A percentile compares a stretch with the other conserved stretches of the same genome.
Conservation (phyloP, 352 stramenopile species). For the Elongisporangium anandrum region DNA sequence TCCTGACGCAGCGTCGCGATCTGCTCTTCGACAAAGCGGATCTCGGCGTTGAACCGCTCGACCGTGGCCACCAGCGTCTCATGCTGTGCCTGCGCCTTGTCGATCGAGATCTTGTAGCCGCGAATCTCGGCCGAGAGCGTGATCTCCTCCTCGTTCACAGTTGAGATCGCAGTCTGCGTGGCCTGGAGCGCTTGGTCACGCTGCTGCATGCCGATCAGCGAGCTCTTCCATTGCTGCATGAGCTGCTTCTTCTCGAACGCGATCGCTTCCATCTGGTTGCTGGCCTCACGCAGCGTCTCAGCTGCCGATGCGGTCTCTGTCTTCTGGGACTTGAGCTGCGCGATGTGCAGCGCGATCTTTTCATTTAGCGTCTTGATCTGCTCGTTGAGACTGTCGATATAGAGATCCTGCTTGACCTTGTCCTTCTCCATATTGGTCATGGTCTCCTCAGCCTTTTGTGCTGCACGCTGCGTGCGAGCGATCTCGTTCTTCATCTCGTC, state of each 20-base stretch:
- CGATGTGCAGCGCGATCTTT: conserved; percentile 68
- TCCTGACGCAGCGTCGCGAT: conserved; percentile 51
- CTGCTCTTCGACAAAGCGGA: conserved; percentile 73
- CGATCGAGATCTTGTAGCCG: conserved; percentile 83
- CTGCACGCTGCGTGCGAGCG: conserved; percentile 84
- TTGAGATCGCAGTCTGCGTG: conserved; percentile 82
- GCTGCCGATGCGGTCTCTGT: conserved; percentile 84
- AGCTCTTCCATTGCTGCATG: conserved; percentile 94
- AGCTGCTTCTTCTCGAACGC: conserved; percentile 95
- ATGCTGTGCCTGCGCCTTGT: conserved; percentile 75
- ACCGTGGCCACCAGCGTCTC: conserved; percentile 80
- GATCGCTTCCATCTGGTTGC: conserved; percentile 89
- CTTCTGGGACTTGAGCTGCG: conserved; percentile 83
- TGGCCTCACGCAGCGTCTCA: conserved; percentile 86
- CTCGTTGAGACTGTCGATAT: conserved; percentile 91
- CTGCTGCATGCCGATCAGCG: conserved; percentile 87
- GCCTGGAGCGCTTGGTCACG: conserved; percentile 90
- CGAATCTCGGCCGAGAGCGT: conserved; percentile 83
- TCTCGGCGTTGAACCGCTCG: conserved; percentile 83
- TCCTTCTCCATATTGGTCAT: conserved; percentile 91
- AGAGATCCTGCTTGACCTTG: conserved; percentile 93
- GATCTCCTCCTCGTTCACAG: conserved; percentile 76
- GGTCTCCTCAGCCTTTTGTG: conserved; percentile 93
- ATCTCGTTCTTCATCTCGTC: conserved; percentile 95
- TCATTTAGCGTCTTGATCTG: conserved; percentile 88